Base-by-base conservation (phyloP, 1,284 basidiomycete genomes). In the Tausonia pullulans region DNA sequence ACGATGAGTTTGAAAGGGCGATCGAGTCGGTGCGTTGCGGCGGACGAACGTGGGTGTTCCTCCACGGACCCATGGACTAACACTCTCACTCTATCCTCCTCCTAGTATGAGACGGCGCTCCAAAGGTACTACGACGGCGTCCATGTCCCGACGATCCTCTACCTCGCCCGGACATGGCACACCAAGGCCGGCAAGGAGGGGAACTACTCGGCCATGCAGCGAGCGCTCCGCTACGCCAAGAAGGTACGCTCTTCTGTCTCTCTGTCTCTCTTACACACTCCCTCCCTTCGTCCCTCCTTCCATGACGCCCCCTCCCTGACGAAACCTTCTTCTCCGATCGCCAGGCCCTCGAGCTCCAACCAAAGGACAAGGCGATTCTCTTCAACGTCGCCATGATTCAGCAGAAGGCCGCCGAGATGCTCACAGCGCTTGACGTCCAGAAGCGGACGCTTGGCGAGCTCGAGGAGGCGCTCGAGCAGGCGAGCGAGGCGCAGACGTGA, bases 351-450 rank as follows among this genome's bases (percentile, higher is more conserved):
- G 86, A 88, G 70, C 74, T 91, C 27, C 84, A 87, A 70, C 90
- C 91, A 0, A 82, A 80, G 65, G 93, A 97, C 78, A 91, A 92
- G 71, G 88, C 89, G 5, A 86, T 88, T 61, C 69, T 89, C 53
- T 97, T 94, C 78, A 97, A 97, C 74, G 88, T 96, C 71, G 93
- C 92, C 62, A 92, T 96, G 87, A 90, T 97, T 49, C 86, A 93
- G 75, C 93, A 97, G 75, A 95, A 95, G 75, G 87, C 88, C 0
- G 88, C 90, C 0, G 91, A 96, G 74, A 82, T 96, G 78, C 77
- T 96, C 58, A 84, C 92, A 67, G 81, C 83, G 1, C 77, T 93
- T 27, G 80, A 81, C 2, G 81, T 86, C 0, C 79, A 83, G 13
- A 90, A 90, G 72, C 84, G 94, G 16, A 84, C 86, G 1, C 78